Base-by-base conservation (phyloP, 495 filamentous ascomycete species). In the Talaromyces borbonicus region DNA sequence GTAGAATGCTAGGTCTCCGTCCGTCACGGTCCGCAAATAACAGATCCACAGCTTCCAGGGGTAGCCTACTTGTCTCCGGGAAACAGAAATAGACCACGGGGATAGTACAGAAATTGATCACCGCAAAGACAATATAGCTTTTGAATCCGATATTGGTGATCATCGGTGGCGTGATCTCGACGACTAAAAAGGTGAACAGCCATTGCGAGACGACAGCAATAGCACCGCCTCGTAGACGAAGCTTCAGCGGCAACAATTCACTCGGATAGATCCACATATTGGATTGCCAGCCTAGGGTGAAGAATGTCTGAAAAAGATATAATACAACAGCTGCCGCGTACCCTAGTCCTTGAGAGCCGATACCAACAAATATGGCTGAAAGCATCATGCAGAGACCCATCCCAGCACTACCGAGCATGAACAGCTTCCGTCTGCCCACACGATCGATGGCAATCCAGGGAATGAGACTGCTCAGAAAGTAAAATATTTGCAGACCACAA, bases 21-120 rank as follows among this genome's bases (percentile, higher is more conserved):
- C 49, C 49, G 15, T 55, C 35, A 3, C 52, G 49, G 27, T 55
- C 52, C n/a, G 52, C 53, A 51, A 74, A 76, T 30, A 72, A 61
- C 23, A 62, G 60, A 30, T 75, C 73, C 22, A 75, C 59, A 33
- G 74, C 72, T 51, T 77, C 73, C 2, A 77, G 61, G 5, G 60
- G 63, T 14, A 72, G 68, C 5, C 61, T 65, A n/a, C 67, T 63
- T 1, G 79, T 81, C 58, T 82, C 80, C 4, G 77, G 79, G 53
- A 73, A 79, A 30, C 67, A 49, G 43, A 80, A 69, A 53, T 77
- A 83, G 15, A 81, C 67, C 16, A 77, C 58, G 0, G 75, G 75
- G 0, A 81, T 62, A 57, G 83, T 81, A 19, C 66, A 48, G 20
- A 63, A 63, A 54, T 81, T 81, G 57, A 80, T 73, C 8, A 71